Percentiles rank a stretch among this genome's conserved stretches.
phyloP scores from a whole-genome alignment of 371 early-diverging fungal genomes.

The Mucor indicus region DNA sequence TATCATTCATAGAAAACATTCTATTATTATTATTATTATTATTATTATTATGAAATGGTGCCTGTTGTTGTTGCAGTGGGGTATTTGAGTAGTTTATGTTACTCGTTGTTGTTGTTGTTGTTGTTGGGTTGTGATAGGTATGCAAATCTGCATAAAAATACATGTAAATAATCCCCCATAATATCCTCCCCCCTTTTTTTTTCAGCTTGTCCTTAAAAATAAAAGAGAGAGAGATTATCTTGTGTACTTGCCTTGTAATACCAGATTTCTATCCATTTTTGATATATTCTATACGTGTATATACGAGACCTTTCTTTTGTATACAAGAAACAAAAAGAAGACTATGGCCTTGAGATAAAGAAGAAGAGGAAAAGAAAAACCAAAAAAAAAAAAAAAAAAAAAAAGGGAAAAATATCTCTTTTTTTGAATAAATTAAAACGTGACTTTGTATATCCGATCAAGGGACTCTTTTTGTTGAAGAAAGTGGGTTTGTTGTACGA shows the following conservation, averaged over 20 bases:
- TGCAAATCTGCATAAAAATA: constrained; percentile 18
- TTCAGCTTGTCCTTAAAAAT: too few species aligned
- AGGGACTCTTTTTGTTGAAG: not conserved
- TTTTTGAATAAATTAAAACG: not conserved
- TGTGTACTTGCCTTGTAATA: constrained; percentile 18
- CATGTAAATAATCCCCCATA: not conserved
- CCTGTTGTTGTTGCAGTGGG: too few species aligned
- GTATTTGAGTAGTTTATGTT: not conserved
- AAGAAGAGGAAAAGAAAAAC: not conserved
- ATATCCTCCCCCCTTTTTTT: constrained; percentile 1
- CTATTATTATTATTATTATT: not conserved
- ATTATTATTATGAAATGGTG: too few species aligned
- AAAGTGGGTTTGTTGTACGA: too few species aligned
- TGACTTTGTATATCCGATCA: constrained; percentile 2
- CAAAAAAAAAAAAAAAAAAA: not conserved
- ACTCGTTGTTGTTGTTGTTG: not conserved
- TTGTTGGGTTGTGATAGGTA: constrained; percentile 11
- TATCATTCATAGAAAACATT: constrained; percentile 9
- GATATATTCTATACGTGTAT: not conserved
- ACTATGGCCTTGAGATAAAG: not conserved
- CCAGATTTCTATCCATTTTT: constrained; percentile 20
- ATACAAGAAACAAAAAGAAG: constrained; percentile 2
- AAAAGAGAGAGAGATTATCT: not conserved
- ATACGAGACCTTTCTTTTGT: not conserved
- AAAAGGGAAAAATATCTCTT: too few species aligned